Evolutionary conservation across 495 filamentous ascomycete species (phyloP).

Genomic region (Beverwykella pulmonaria): DNA sequence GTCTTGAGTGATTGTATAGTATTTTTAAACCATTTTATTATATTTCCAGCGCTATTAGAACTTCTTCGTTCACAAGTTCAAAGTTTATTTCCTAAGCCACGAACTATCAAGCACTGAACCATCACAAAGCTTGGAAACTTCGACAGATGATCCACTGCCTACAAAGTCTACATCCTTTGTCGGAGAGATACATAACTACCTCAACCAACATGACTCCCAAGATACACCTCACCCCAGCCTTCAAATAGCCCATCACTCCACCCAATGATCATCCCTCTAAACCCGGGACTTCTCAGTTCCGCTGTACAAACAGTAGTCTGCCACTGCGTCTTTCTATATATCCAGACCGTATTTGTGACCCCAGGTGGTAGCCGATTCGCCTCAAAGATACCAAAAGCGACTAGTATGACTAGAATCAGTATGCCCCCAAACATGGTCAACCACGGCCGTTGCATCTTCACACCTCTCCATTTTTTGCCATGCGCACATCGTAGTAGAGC

Average conservation of each 20-base stretch:
- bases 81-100: too few relatives aligned
- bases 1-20: too few relatives aligned
- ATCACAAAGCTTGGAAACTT: too few relatives aligned
- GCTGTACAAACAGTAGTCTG: conserved; percentile 2
- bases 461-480: conserved; percentile 4
- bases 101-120: too few relatives aligned
- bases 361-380: conserved; percentile 1
- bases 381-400: not conserved
- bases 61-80: too few relatives aligned
- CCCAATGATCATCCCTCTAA: conserved; percentile 19
- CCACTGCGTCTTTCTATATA: conserved; percentile 4
- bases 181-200: too few relatives aligned
- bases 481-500: not conserved
- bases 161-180: too few relatives aligned
- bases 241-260: conserved; percentile 22
- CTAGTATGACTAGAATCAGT: not conserved
- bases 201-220: not conserved
- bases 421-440: conserved; percentile 16
- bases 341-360: conserved; percentile 6
- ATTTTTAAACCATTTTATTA: too few relatives aligned
- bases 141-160: too few relatives aligned
- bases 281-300: not conserved
- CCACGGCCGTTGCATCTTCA: conserved; percentile 9
- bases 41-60: too few relatives aligned
- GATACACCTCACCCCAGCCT: not conserved